Base-by-base conservation (phyloP, 805 yeast genomes). In the Candida nemodendra region DNA sequence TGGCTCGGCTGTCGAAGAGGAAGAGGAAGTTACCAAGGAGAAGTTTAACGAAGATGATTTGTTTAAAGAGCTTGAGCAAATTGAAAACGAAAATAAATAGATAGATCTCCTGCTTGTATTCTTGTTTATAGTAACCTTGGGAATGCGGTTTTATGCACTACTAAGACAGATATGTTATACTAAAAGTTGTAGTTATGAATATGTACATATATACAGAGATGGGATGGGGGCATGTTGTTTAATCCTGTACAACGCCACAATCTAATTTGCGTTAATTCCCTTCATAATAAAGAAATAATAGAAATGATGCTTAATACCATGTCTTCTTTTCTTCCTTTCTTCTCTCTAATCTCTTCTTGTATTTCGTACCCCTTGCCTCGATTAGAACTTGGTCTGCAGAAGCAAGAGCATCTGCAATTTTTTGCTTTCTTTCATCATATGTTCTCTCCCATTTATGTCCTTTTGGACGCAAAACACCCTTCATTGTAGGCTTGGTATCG, bases 371-470 rank as follows among this genome's bases (percentile, higher is more conserved):
- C 65, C 87, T 80, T 46, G 76, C 81, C 44, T 74, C 79, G 34
- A 78, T 53, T 45, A 88, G 79, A 46, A 75, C 72, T 37, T 78
- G 74, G 62, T 89, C 96, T 41, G 76, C 80, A 44, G 72, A 69
- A 30, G 65, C 75, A 51, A 86, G 61, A 21, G 93, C 96, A 33
- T 76, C 80, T 23, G 67, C 68, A 61, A 85, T 79, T 52, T 72
- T 75, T 44, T 68, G 68, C 61, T 76, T 66, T 61, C 87, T 81
- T 16, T 64, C 78, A 9, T 69, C 78, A 42, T 71, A 70, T 30
- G 72, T 74, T 59, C 88, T 74, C 62, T 89, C 95, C 74, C 88
- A 78, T 64, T 81, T 82, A 50, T 79, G 83, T 30, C 88, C 85
- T 76, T 87, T 87, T 53, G 88, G 95, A 56, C 66, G 68, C 54